These are phyloP conservation scores for Talaromyces nanjingensis DNA, from an alignment of 495 filamentous ascomycete species.

Conservation along the genomic window DNA sequence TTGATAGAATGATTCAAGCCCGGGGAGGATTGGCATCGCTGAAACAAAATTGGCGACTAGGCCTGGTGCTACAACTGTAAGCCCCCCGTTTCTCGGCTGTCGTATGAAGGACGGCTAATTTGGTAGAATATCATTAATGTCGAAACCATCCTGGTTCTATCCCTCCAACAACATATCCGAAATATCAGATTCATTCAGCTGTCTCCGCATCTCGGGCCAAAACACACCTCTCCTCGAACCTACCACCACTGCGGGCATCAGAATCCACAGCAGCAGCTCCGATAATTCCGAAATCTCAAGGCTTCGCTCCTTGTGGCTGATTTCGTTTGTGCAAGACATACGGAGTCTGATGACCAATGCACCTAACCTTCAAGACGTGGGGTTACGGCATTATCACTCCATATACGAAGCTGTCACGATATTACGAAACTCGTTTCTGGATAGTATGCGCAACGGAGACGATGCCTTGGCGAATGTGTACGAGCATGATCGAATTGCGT, in stretches of 20 bases:
- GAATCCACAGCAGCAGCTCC: background rate
- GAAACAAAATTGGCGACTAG: constrained; percentile 20
- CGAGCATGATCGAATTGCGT: constrained; percentile 16
- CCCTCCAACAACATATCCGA: constrained; percentile 17
- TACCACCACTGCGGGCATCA: background rate
- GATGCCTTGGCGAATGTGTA: background rate
- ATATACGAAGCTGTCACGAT: constrained; percentile 17
- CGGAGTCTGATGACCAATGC: constrained; percentile 21
- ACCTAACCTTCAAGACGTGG: constrained; percentile 11
- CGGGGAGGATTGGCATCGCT: constrained; percentile 18
- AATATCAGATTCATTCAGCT: constrained; percentile 1
- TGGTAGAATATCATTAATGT: constrained; percentile 22
- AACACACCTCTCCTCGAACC: background rate
- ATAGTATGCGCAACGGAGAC: background rate
- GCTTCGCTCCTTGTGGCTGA: constrained; percentile 23
- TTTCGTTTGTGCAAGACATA: constrained; percentile 27
- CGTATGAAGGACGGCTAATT: background rate
- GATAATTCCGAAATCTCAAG: constrained; percentile 17
- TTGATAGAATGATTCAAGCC: constrained; percentile 24
- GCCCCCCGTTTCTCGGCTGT: background rate
- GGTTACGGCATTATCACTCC: constrained; percentile 12
- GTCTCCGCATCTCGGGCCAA: background rate
- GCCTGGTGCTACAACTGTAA: constrained; percentile 23
- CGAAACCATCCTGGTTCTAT: constrained; percentile 23
- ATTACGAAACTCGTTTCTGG: constrained; percentile 14